Conservation (phyloP, 2,329 filamentous ascomycete genomes). For the Gliomastix tumulicola region DNA sequence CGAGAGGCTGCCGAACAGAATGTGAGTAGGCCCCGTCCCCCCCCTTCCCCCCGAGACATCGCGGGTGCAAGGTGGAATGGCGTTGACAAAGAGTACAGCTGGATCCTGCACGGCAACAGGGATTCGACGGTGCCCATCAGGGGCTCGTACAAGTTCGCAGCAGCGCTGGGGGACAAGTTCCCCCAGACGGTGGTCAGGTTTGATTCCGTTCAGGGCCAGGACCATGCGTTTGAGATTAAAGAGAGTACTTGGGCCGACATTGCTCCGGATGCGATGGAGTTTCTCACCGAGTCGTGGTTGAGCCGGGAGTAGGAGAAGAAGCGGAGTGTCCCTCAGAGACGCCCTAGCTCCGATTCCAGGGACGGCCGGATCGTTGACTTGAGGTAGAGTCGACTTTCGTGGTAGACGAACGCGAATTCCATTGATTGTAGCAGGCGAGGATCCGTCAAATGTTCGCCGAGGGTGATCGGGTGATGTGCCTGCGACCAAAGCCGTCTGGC, state of each 20-base stretch:
- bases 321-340: too few relatives aligned
- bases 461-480: too few relatives aligned
- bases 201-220: constrained; percentile 8
- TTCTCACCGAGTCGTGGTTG: background rate
- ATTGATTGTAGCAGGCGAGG: too few relatives aligned
- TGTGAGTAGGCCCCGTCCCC: constrained; percentile 7
- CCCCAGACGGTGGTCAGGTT: constrained; percentile 7
- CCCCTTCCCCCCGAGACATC: too few relatives aligned
- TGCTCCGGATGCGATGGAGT: too few relatives aligned
- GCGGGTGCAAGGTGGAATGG: background rate
- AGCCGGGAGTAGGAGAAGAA: too few relatives aligned
- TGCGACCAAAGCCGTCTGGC: too few relatives aligned
- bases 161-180: constrained; percentile 3
- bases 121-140: constrained; percentile 1
- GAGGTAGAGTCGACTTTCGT: too few relatives aligned
- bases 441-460: too few relatives aligned
- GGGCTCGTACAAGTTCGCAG: constrained; percentile 5
- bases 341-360: too few relatives aligned
- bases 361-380: too few relatives aligned
- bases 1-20: constrained; percentile 6
- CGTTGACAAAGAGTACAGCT: background rate
- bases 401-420: too few relatives aligned
- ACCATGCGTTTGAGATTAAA: constrained; percentile 14
- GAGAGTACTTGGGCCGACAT: constrained; percentile 10
- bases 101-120: constrained; percentile 4